phyloP scores from a whole-genome alignment of 2,329 filamentous ascomycete species.

The Arthrobotrys conoides region DNA sequence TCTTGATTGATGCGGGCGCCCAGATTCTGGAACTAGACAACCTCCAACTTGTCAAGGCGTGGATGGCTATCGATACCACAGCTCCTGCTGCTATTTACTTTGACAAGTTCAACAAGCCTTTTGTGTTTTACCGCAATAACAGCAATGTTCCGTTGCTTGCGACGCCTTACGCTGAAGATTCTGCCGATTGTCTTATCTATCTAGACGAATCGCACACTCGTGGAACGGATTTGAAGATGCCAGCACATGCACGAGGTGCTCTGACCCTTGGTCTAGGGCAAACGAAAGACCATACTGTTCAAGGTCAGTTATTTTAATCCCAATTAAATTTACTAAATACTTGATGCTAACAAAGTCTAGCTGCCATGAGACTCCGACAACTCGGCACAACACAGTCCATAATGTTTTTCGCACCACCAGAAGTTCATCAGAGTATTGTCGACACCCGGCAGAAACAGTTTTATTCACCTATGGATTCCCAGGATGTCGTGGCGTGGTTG shows the following conservation, averaged over 20 bases:
- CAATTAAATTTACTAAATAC: neutral
- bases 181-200: slow-evolving; percentile 76
- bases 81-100: slow-evolving; percentile 73
- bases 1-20: slow-evolving; percentile 77
- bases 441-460: slow-evolving; percentile 60
- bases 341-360: slow-evolving; percentile 12
- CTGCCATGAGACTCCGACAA: slow-evolving; percentile 77
- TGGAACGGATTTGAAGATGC: slow-evolving; percentile 78
- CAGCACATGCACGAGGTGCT: slow-evolving; percentile 73
- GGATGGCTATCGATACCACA: slow-evolving; percentile 70
- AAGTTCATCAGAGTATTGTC: slow-evolving; percentile 73
- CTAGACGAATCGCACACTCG: slow-evolving; percentile 80
- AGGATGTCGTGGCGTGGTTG: slow-evolving; percentile 74
- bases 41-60: slow-evolving; percentile 69
- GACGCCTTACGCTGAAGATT: slow-evolving; percentile 72
- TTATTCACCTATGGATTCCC: slow-evolving; percentile 67
- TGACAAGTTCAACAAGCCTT: slow-evolving; percentile 68
- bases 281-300: slow-evolving; percentile 78
- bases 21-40: slow-evolving; percentile 76
- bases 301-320: slow-evolving; percentile 70
- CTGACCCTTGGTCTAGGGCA: slow-evolving; percentile 77
- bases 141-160: slow-evolving; percentile 69
- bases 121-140: slow-evolving; percentile 68
- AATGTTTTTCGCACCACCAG: slow-evolving; percentile 70
- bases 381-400: slow-evolving; percentile 78